Evolutionary conservation across 805 yeast genomes (phyloP).

Genomic region (Monosporozyma siamensis): DNA sequence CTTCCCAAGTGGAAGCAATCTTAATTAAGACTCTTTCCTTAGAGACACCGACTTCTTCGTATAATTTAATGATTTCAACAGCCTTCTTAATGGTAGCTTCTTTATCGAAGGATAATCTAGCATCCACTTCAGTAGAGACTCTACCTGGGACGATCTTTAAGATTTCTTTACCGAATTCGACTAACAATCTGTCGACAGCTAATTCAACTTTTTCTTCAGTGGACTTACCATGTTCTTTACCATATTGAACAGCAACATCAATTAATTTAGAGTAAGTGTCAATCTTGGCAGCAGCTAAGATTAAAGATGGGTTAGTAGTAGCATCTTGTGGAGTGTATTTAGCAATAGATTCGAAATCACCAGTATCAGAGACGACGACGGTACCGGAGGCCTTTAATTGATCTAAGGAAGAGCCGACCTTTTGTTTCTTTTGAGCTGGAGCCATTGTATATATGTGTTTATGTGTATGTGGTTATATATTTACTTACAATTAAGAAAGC

Average conservation of each 20-base stretch:
- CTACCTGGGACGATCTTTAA: slow-evolving; percentile 93
- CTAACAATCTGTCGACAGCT: slow-evolving; percentile 84
- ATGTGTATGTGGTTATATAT: not conserved
- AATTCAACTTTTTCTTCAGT: slow-evolving; percentile 51
- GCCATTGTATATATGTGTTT: slow-evolving; percentile 8
- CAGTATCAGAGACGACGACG: slow-evolving; percentile 93
- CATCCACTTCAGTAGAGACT: slow-evolving; percentile 97
- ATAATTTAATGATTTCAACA: slow-evolving; percentile 72
- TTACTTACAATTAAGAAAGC: too few species aligned
- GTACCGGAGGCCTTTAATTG: slow-evolving; percentile 92
- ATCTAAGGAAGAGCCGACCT: slow-evolving; percentile 59
- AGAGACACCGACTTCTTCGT: slow-evolving; percentile 70
- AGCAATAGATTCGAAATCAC: slow-evolving; percentile 95
- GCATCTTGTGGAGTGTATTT: slow-evolving; percentile 98
- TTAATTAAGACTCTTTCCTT: slow-evolving; percentile 89
- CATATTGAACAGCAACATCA: slow-evolving; percentile 80
- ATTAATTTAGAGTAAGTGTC: slow-evolving; percentile 78
- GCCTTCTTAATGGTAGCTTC: slow-evolving; percentile 91
- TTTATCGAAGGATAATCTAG: slow-evolving; percentile 90
- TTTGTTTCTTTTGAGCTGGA: slow-evolving; percentile 24
- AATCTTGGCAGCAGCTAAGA: slow-evolving; percentile 87
- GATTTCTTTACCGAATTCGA: slow-evolving; percentile 91
- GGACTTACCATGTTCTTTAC: slow-evolving; percentile 48
- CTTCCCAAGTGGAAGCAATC: slow-evolving; percentile 97
- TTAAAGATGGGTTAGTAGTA: slow-evolving; percentile 95